Evolutionary conservation across 2,329 filamentous ascomycete genomes (phyloP), one percentile per base, ranked within the genome.

Genomic region (Tolypocladium tundrense): DNA sequence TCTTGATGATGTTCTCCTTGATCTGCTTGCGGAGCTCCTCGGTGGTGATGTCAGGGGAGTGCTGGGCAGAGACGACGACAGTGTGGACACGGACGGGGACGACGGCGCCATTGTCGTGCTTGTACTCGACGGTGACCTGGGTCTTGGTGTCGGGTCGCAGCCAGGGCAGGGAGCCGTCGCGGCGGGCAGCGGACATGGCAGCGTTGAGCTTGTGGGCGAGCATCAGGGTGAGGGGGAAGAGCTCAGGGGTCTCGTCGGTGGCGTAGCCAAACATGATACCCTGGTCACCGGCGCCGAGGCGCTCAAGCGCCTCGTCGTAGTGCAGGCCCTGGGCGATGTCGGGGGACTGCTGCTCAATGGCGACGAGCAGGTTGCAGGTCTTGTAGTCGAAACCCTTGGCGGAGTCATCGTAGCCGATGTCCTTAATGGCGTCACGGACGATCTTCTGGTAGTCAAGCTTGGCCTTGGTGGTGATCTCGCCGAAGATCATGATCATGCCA

Each of bases 221-320:
- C 70, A 93, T 85, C 68, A 97, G 84, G 70, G 93, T 97, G 71
- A 99, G 83, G 66, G 94, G 94, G 74, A 97, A 90, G 68, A 96
- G 85, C 82, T 99, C 94, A 62, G 93, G 92, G 69, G 94, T 97
- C 85, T 99, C 94, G 72, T 99, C 94, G 70, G 94, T 96, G 76
- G 94, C 94, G 84, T 99, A 99, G 70, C 94, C 94, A 79, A 99
- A 99, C 94, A 99, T 99, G 84, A 99, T 97, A 83, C 94, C 94
- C 84, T 99, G 94, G 79, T 99, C 94, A 88, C 94, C 94, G 63
- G 94, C 94, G 78, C 94, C 94, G 65, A 99, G 88, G 80, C 96
- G 88, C 86, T 99, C 94, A 54, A 99, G 88, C 67, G 91, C 91
- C 82, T 97, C 85, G 66, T 99, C 94, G 77, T 96, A 96, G 84